Percentiles rank a stretch among this genome's conserved stretches.
These are phyloP conservation scores for Talaromyces sp. DNA, from an alignment of 2,329 filamentous ascomycete species.

Conservation along the genomic window DNA sequence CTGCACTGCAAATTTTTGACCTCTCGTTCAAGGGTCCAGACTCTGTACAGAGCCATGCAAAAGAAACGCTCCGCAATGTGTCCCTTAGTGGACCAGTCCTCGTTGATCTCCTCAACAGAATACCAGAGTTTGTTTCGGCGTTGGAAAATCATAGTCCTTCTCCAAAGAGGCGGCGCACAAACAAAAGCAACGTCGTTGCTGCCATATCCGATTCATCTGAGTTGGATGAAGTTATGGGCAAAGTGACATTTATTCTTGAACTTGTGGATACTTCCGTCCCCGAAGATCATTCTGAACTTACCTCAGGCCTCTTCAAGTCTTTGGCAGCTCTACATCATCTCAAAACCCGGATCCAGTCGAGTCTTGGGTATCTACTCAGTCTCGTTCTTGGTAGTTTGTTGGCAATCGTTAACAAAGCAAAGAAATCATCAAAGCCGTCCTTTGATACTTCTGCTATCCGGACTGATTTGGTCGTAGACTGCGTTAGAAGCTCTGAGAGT, in stretches of 20 bases:
- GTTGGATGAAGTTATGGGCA: constrained; percentile 63
- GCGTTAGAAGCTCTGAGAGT: constrained; percentile 84
- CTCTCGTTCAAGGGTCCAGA: constrained; percentile 33
- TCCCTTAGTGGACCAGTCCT: constrained; percentile 70
- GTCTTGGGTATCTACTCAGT: constrained; percentile 84
- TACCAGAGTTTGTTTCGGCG: constrained; percentile 64
- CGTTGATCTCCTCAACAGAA: constrained; percentile 63
- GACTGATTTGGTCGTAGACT: constrained; percentile 87
- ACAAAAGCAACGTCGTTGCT: constrained; percentile 62
- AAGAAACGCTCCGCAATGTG: constrained; percentile 67
- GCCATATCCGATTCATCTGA: constrained; percentile 59
- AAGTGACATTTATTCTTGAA: constrained; percentile 81
- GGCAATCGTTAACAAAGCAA: constrained; percentile 75
- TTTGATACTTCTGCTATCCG: constrained; percentile 77
- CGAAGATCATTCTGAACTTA: constrained; percentile 66
- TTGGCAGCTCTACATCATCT: constrained; percentile 85
- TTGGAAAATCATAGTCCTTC: constrained; percentile 67
- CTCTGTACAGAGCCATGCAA: constrained; percentile 32
- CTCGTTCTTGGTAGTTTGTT: constrained; percentile 76
- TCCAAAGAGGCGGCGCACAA: constrained; percentile 74
- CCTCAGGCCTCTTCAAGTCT: constrained; percentile 73
- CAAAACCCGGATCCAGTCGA: constrained; percentile 72
- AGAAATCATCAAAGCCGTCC: constrained; percentile 35
- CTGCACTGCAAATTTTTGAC: constrained; percentile 38
- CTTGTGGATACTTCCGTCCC: constrained; percentile 76